Base-by-base conservation (phyloP, 2,329 filamentous ascomycete species). In the Sporothrix brunneoviolacea region DNA sequence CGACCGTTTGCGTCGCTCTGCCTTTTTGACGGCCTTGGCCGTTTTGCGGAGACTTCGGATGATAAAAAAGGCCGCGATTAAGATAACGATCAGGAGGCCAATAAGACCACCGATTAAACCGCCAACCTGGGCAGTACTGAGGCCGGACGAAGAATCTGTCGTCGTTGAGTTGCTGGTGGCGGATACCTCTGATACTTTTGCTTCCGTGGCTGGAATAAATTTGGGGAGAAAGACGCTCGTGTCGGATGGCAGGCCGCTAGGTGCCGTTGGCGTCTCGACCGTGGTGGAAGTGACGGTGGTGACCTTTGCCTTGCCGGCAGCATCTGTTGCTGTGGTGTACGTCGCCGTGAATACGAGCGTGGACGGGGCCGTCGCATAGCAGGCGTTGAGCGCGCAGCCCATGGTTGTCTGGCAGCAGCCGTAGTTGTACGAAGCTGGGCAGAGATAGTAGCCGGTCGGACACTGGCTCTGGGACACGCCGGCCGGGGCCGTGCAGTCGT, bases 71-170 rank as follows among this genome's bases (percentile, higher is more conserved):
- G 75, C 66, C 0, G 69, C 69, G 3, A 69, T 63, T 6, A 80
- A 35, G 10, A 80, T 66, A 22, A 73, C 64, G 1, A 76, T 50
- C 2, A 82, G 63, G 10, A 81, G 59, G 0, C 66, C 68, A 3
- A 76, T 64, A 12, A 71, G 72, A 1, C 75, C 77, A 2, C 70
- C 74, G 30, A 81, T 68, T 19, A 81, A 77, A 2, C 78, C 79
- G 3, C 72, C 77, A 3, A 82, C 63, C 22, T 72, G 65, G 1
- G 62, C 67, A 0, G 58, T 59, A 21, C 69, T 68, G 19, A 76
- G 62, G 38, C 64, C 59, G 8, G 54, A 56, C 18, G 59, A 56
- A 16, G 55, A 55, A 18, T 21, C 13, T 8, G 41, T 21, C 9
- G 57, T 33, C 3, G 54, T 54, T 10, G 52, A 35, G 16, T 42